Percentiles rank a stretch among this genome's conserved stretches.
These are phyloP conservation scores for Rhizoctonia solani DNA, from an alignment of 1,284 basidiomycete species.

Conservation along the genomic window DNA sequence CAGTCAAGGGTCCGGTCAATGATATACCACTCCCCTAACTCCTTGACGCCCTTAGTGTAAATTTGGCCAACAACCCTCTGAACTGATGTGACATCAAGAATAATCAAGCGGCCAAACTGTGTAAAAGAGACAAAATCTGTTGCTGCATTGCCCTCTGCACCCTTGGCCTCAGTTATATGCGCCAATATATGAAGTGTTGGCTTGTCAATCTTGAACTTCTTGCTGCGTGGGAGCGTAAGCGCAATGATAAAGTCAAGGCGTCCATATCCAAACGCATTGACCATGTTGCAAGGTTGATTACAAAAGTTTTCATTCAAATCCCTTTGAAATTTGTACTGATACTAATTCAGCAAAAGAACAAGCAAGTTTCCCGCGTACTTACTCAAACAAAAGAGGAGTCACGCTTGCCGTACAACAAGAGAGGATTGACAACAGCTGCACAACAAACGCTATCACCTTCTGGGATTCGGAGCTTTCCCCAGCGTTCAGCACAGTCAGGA, in stretches of 20 bases:
- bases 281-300: constrained; percentile 18
- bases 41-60: not conserved
- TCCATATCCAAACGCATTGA: constrained; percentile 39
- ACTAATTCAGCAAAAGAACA: not conserved
- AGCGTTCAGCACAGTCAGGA: constrained; percentile 1
- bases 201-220: not conserved
- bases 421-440: not conserved
- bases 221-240: constrained; percentile 11
- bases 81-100: constrained; percentile 6
- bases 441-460: not conserved
- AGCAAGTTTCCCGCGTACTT: too few relatives aligned
- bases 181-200: constrained; percentile 11
- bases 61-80: not conserved
- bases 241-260: constrained; percentile 41
- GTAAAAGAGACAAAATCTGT: constrained; percentile 4
- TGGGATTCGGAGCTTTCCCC: constrained; percentile 19
- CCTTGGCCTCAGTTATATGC: constrained; percentile 3
- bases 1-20: not conserved
- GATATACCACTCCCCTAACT: constrained; percentile 1
- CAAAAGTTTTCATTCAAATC: constrained; percentile 41
- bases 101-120: not conserved
- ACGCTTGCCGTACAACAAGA: constrained; percentile 1
- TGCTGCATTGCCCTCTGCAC: not conserved
- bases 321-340: constrained; percentile 43
- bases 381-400: too few relatives aligned